These are phyloP conservation scores for Phyllosticta capitalensis DNA, from an alignment of 2,329 filamentous ascomycete species.

Conservation along the genomic window DNA sequence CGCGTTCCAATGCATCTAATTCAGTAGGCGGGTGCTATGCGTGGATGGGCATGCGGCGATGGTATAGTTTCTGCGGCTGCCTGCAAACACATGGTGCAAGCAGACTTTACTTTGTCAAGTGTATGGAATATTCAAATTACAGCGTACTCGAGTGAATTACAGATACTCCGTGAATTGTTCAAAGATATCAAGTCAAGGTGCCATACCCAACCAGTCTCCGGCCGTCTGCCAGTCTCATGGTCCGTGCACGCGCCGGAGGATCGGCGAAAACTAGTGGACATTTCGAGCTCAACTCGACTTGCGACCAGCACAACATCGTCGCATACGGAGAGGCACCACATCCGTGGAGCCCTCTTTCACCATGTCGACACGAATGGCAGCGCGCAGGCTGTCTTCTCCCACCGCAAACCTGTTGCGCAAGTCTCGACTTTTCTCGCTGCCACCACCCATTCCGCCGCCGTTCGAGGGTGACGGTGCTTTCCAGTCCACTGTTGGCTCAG, in stretches of 20 bases:
- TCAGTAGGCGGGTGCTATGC: too few species aligned
- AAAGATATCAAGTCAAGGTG: too few species aligned
- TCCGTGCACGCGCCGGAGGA: neutral
- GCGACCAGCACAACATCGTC: neutral
- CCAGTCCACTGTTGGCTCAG: slow-evolving; percentile 42
- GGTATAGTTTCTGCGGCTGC: too few species aligned
- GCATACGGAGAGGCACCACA: neutral
- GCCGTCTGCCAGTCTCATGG: too few species aligned
- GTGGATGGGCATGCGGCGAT: too few species aligned
- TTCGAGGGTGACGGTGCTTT: slow-evolving; percentile 39
- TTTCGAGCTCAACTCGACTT: neutral
- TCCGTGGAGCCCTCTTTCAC: neutral
- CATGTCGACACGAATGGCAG: slow-evolving; percentile 17
- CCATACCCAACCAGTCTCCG: too few species aligned
- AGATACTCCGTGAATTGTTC: too few species aligned
- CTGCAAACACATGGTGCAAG: too few species aligned
- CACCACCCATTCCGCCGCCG: slow-evolving; percentile 56
- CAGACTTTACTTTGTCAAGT: too few species aligned
- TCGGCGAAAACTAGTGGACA: neutral
- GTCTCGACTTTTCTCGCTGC: slow-evolving; percentile 84
- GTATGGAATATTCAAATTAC: too few species aligned
- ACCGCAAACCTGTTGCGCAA: slow-evolving; percentile 65
- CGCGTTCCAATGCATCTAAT: too few species aligned
- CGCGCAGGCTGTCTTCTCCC: slow-evolving; percentile 40
- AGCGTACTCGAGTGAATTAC: too few species aligned